These are phyloP conservation scores for Physaria fendleri DNA, from an alignment of 345 rosid genomes.

Conservation along the genomic window DNA sequence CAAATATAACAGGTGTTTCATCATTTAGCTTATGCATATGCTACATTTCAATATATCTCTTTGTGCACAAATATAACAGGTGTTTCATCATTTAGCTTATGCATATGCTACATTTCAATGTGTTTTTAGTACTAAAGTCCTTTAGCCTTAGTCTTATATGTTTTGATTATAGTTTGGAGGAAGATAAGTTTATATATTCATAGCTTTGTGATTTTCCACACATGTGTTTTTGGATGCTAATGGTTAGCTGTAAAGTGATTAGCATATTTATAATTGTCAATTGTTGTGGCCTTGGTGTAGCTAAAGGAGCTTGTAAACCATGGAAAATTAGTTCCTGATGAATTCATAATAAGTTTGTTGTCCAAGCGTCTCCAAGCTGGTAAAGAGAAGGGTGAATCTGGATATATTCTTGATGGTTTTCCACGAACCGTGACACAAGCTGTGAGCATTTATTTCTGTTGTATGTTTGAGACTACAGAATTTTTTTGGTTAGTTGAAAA, in stretches of 20 bases:
- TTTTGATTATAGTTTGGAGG: background rate
- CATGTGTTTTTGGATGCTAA: background rate
- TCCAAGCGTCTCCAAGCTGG: constrained; percentile 75
- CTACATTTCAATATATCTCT: background rate
- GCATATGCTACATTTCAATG: background rate
- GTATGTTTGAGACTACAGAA: background rate
- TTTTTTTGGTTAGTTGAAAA: background rate
- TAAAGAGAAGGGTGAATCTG: constrained; percentile 73
- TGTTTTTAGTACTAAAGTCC: background rate
- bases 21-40: background rate
- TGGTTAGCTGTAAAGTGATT: background rate
- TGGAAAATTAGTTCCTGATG: constrained; percentile 91
- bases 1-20: background rate
- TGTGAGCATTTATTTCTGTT: constrained; percentile 39
- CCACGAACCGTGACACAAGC: constrained; percentile 94
- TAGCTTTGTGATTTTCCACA: background rate
- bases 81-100: background rate
- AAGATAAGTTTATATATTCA: background rate
- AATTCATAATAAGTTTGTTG: constrained; percentile 64
- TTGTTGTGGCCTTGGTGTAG: constrained; percentile 37
- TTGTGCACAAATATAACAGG: background rate
- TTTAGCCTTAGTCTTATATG: background rate
- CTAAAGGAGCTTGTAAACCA: constrained; percentile 71
- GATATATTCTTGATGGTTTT: constrained; percentile 97
- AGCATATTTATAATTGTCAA: background rate